Evolutionary conservation across 2,329 filamentous ascomycete species (phyloP).

Genomic region (Paecilomyces sp.): DNA sequence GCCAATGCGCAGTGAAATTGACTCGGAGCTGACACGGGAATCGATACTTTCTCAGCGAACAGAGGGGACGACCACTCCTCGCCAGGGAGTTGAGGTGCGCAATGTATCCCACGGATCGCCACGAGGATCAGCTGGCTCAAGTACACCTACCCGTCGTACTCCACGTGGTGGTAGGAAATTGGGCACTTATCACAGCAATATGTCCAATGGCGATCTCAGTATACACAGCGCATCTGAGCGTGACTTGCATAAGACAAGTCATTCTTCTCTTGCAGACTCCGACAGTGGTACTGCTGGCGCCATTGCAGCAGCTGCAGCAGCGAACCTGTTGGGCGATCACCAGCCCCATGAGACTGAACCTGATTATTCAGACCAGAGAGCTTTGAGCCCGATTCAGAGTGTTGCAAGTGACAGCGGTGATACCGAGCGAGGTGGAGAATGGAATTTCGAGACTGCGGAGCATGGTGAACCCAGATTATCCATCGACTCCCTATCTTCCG

Average conservation of each 20-base stretch:
- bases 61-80: constrained; percentile 63
- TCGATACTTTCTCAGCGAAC: constrained; percentile 80
- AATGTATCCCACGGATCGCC: constrained; percentile 57
- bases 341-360: constrained; percentile 44
- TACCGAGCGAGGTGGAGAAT: constrained; percentile 51
- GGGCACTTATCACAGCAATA: constrained; percentile 59
- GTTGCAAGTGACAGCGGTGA: constrained; percentile 78
- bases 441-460: constrained; percentile 56
- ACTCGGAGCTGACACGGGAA: constrained; percentile 79
- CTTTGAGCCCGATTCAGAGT: constrained; percentile 83
- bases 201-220: constrained; percentile 46
- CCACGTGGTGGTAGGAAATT: constrained; percentile 39
- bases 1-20: constrained; percentile 79
- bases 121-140: constrained; percentile 52
- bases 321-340: constrained; percentile 27
- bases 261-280: constrained; percentile 20
- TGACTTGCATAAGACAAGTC: constrained; percentile 34
- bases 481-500: constrained; percentile 51
- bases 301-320: constrained; percentile 33
- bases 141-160: constrained; percentile 52
- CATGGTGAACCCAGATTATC: constrained; percentile 45
- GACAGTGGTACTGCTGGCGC: constrained; percentile 25
- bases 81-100: constrained; percentile 52
- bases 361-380: constrained; percentile 54
- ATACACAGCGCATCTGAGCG: constrained; percentile 38